A percentile compares a stretch with the other conserved stretches of the same genome.
These are phyloP conservation scores for Papiliotrema terrestris DNA, from an alignment of 1,284 basidiomycete genomes.

Conservation along the genomic window DNA sequence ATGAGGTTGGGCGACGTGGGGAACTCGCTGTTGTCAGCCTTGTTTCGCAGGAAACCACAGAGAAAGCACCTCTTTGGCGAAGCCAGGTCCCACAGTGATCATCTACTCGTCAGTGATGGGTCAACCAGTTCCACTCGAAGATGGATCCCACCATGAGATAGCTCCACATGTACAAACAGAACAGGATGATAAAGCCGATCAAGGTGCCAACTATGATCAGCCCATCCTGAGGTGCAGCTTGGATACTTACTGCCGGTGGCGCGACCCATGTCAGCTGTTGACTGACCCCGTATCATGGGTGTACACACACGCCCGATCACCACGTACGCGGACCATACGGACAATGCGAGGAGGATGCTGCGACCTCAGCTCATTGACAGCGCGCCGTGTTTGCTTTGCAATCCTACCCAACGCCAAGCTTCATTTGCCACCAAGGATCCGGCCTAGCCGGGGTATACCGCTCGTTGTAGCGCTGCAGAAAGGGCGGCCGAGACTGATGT, in stretches of 20 bases:
- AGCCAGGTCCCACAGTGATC: conserved; percentile 63
- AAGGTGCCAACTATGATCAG: conserved; percentile 57
- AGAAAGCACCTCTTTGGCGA: conserved; percentile 58
- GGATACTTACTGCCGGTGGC: conserved; percentile 55
- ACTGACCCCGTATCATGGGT: conserved; percentile 57
- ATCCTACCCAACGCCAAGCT: conserved; percentile 30
- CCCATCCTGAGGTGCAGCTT: conserved; percentile 41
- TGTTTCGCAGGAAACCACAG: not conserved
- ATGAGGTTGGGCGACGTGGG: conserved; percentile 17
- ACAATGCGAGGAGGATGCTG: conserved; percentile 35
- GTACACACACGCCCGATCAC: conserved; percentile 64
- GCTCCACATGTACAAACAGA: conserved; percentile 67
- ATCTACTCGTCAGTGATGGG: conserved; percentile 46
- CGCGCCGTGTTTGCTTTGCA: too few relatives aligned
- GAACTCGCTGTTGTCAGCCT: conserved; percentile 33
- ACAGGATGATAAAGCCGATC: conserved; percentile 59
- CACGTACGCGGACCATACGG: conserved; percentile 58
- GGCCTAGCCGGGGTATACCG: conserved; percentile 6
- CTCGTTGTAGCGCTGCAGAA: not conserved
- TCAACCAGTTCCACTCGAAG: not conserved
- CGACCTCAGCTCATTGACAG: not conserved
- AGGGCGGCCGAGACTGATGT: not conserved
- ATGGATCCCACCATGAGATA: conserved; percentile 58
- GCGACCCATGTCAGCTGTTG: conserved; percentile 52
- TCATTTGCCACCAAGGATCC: conserved; percentile 30